Base-by-base conservation (phyloP, 208 protist genomes). In the Leishmania tarentolae region DNA sequence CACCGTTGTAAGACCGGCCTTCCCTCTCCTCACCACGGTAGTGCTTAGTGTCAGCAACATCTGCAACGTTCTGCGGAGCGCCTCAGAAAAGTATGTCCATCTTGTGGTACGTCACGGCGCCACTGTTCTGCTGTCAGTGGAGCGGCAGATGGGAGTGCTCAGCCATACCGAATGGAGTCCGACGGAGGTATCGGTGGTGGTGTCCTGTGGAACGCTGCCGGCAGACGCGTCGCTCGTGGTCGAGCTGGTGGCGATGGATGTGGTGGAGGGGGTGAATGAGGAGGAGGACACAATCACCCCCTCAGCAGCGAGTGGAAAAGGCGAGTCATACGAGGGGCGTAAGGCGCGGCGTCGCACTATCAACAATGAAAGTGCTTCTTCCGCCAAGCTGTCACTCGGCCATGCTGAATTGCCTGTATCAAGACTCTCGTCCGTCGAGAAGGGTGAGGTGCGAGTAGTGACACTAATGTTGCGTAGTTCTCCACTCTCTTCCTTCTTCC, bases 41-140 rank as follows among this genome's bases (percentile, higher is more conserved):
- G 83, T 91, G 71, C 61, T 94, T 46, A 86, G 88, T 70, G 77
- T 96, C 21, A 93, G 91, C 50, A 93, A 86, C 83, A 80, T 89
- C 44, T 91, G 88, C 81, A 15, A 79, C 53, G 63, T 94, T 24
- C 78, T 86, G 42, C 79, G 87, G 37, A 87, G 86, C 57, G 85
- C 78, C 53, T 47, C 82, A 13, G 66, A 78, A 21, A 93, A 92
- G 85, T 83, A 74, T 72, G 76, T 94, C 21, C 85, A 85, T 15
- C 85, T 92, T 8, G 87, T 84, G 9, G 71, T 94, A 40, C 86
- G 75, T 17, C 87, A 84, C 61, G 85, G 88, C 28, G 56, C 83
- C 13, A 75, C 81, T 15, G 78, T 84, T 17, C 66, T 96, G 40
- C 80, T 96, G 11, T 87, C 89, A 57, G 82, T 83, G 17, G 85